A percentile compares a stretch with the other conserved stretches of the same genome.
phyloP scores from a whole-genome alignment of 139 green algal species.

The Pedinophyceae sp. region DNA sequence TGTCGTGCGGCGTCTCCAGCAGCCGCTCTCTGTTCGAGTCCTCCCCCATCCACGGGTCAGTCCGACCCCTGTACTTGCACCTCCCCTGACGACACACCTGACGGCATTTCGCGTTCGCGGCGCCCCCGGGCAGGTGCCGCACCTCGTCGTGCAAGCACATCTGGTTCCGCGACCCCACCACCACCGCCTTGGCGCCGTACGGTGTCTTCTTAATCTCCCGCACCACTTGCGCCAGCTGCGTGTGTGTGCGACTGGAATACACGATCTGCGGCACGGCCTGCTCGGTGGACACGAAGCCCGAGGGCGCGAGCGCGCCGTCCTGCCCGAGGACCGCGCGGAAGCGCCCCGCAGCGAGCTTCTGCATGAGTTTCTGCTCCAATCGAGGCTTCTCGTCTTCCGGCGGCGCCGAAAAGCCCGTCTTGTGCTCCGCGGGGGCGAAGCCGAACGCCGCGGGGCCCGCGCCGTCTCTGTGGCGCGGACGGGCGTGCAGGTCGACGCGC shows the following conservation, averaged over 20 bases:
- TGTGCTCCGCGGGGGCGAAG: background rate
- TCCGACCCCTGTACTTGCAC: no score
- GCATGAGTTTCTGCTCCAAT: no score
- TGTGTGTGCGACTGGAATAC: conserved; percentile 85
- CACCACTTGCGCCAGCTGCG: conserved; percentile 87
- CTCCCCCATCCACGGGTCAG: no score
- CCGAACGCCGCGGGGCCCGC: background rate
- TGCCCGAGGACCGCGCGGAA: background rate
- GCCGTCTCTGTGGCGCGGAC: background rate
- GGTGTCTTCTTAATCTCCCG: conserved; percentile 59
- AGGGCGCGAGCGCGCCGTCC: background rate
- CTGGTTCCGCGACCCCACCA: conserved; percentile 75
- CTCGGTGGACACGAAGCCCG: background rate
- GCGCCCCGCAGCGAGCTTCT: no score
- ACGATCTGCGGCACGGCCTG: conserved; percentile 50
- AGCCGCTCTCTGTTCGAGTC: conserved; percentile 15
- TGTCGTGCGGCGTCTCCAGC: conserved; percentile 42
- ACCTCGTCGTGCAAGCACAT: conserved; percentile 53
- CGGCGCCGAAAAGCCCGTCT: background rate
- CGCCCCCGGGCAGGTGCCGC: conserved; percentile 14
- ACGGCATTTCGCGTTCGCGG: conserved; percentile 26
- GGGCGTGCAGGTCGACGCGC: background rate
- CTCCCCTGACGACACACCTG: background rate
- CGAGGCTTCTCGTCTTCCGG: background rate
- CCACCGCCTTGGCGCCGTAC: conserved; percentile 55